Percentiles rank a stretch among this genome's conserved stretches.
phyloP scores from a whole-genome alignment of 495 filamentous ascomycete genomes.

The Alectoria sarmentosa region DNA sequence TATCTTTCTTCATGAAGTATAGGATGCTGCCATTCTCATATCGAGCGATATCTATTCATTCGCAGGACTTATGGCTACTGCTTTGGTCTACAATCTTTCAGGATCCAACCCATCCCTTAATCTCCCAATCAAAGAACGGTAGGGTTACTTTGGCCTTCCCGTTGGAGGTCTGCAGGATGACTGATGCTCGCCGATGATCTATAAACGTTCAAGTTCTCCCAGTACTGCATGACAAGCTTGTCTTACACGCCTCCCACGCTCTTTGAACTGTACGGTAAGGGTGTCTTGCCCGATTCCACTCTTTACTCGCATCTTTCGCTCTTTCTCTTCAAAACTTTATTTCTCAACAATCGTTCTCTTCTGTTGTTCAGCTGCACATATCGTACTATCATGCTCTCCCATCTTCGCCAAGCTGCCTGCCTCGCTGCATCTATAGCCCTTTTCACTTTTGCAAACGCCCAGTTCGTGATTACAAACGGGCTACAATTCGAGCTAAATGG shows the following conservation, averaged over 20 bases:
- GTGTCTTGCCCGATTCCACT: neutral
- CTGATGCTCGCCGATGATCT: neutral
- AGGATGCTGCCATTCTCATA: neutral
- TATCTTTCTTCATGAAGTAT: neutral
- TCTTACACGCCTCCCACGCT: neutral
- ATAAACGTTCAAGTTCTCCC: neutral
- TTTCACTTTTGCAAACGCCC: neutral
- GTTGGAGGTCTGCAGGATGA: neutral
- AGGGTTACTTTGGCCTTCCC: constrained; percentile 1
- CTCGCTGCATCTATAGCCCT: neutral
- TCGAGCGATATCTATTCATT: neutral
- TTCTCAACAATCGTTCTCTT: neutral
- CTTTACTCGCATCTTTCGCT: neutral
- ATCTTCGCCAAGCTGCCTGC: neutral
- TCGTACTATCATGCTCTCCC: neutral
- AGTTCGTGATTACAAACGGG: constrained; percentile 12
- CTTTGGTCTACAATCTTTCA: neutral
- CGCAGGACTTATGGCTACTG: neutral
- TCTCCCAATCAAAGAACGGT: neutral
- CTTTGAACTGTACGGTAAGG: neutral
- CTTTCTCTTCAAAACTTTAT: neutral
- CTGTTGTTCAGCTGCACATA: neutral
- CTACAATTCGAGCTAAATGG: constrained; percentile 9
- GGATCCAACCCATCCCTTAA: neutral
- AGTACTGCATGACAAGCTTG: neutral